Percentiles rank a stretch among this genome's conserved stretches.
Conservation (phyloP, 768 basidiomycete genomes). For the Tremella fuciformis region DNA sequence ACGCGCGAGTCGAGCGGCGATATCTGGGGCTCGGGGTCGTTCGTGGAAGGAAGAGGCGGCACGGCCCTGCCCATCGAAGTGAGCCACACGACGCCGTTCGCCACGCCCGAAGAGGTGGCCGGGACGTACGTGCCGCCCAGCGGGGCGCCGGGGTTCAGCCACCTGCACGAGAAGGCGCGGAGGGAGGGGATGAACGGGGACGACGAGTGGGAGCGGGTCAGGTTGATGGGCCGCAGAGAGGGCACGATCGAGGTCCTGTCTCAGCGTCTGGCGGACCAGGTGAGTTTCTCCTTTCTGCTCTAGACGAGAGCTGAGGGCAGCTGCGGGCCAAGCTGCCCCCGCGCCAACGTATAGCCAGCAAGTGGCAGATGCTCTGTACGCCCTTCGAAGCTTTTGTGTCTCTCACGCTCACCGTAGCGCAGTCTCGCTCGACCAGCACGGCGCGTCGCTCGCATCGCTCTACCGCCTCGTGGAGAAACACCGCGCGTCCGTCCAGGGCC, state of each 20-base stretch:
- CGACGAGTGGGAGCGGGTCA: constrained; percentile 23
- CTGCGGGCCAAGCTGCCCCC: constrained; percentile 39
- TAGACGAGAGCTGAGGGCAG: constrained; percentile 14
- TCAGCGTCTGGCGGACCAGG: constrained; percentile 29
- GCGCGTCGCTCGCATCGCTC: constrained; percentile 84
- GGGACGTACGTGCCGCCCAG: constrained; percentile 34
- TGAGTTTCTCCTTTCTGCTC: constrained; percentile 15
- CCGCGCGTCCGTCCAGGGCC: constrained; percentile 21
- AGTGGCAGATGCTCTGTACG: constrained; percentile 48
- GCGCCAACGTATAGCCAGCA: constrained; percentile 40
- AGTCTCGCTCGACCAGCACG: constrained; percentile 85
- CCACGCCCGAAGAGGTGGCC: constrained; percentile 23
- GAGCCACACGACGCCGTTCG: constrained; percentile 46
- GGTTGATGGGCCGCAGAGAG: constrained; percentile 32
- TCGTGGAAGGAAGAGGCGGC: not conserved
- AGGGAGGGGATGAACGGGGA: not conserved
- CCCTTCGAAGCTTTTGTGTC: not conserved
- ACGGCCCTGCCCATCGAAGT: constrained; percentile 32
- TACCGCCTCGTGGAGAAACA: constrained; percentile 56
- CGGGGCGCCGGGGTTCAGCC: constrained; percentile 42
- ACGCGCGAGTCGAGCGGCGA: constrained; percentile 4
- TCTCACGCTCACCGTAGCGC: not conserved
- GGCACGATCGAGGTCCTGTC: constrained; percentile 32
- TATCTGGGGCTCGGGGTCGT: not conserved
- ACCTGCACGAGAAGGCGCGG: constrained; percentile 1